These are phyloP conservation scores for Cyclostephanos tholiformis DNA, from an alignment of 108 stramenopile genomes.

Conservation along the genomic window DNA sequence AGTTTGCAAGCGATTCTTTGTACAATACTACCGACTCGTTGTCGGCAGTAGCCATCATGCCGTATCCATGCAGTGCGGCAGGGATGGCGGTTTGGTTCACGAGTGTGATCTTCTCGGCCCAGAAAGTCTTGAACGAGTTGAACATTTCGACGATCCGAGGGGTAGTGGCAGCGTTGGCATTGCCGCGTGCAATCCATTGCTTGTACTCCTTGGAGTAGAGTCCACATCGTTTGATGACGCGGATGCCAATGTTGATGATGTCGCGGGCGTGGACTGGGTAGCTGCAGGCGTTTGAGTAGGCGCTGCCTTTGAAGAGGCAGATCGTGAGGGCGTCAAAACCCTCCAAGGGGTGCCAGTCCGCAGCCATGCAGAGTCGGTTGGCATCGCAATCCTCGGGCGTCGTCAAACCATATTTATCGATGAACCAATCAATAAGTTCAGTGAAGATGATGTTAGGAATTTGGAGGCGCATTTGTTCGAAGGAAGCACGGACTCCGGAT, in stretches of 20 bases:
- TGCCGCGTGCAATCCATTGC: background rate
- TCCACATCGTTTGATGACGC: background rate
- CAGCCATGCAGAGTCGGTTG: too few relatives aligned
- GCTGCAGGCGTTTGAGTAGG: too few relatives aligned
- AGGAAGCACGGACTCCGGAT: too few relatives aligned
- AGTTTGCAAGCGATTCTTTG: background rate
- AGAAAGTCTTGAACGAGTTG: background rate
- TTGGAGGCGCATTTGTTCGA: too few relatives aligned
- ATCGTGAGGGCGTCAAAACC: too few relatives aligned
- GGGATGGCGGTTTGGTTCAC: background rate
- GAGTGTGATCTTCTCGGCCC: background rate
- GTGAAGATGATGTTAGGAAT: too few relatives aligned
- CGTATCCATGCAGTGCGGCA: background rate
- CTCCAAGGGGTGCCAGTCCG: too few relatives aligned
- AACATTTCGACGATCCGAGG: background rate
- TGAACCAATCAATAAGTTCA: too few relatives aligned
- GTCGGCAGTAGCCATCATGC: background rate
- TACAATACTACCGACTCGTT: background rate
- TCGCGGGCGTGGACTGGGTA: too few relatives aligned
- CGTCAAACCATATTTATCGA: too few relatives aligned
- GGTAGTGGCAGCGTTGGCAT: background rate
- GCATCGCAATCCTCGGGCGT: too few relatives aligned
- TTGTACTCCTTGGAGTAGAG: background rate
- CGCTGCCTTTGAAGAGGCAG: too few relatives aligned
- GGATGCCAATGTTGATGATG: background rate